These are phyloP conservation scores for Scheffersomyces illinoinensis DNA, from an alignment of 1,139 yeast species.

Conservation along the genomic window DNA sequence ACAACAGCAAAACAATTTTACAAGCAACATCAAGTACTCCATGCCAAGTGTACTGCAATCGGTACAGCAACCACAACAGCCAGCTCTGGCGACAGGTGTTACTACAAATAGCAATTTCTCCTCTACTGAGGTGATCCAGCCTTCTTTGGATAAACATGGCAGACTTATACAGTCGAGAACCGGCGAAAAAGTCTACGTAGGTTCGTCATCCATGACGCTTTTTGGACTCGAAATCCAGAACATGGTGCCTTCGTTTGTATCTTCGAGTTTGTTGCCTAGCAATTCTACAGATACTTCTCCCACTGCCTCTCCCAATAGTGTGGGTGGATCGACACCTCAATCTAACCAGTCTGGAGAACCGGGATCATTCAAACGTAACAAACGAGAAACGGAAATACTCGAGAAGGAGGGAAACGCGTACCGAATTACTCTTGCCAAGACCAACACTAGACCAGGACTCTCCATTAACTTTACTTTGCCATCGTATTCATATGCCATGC, in stretches of 20 bases:
- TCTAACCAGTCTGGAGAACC: slow-evolving; percentile 2
- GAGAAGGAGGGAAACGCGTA: slow-evolving; percentile 79
- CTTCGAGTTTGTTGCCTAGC: slow-evolving; percentile 18
- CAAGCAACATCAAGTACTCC: neutral
- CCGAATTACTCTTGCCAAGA: slow-evolving; percentile 64
- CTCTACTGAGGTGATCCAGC: slow-evolving; percentile 53
- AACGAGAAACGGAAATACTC: slow-evolving; percentile 47
- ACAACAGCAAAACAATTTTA: neutral
- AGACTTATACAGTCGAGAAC: slow-evolving; percentile 70
- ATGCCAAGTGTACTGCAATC: slow-evolving; percentile 1
- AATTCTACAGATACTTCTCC: slow-evolving; percentile 7
- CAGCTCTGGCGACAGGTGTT: slow-evolving; percentile 1
- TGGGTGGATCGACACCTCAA: slow-evolving; percentile 6
- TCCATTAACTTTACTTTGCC: slow-evolving; percentile 73
- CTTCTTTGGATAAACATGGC: slow-evolving; percentile 69
- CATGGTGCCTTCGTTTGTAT: slow-evolving; percentile 41
- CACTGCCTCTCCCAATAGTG: slow-evolving; percentile 9
- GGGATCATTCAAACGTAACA: slow-evolving; percentile 6
- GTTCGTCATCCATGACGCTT: slow-evolving; percentile 79
- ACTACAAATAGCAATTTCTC: neutral
- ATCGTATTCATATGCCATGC: slow-evolving; percentile 73
- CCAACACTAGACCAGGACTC: slow-evolving; percentile 66
- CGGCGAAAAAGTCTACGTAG: slow-evolving; percentile 74
- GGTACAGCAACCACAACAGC: slow-evolving; percentile 3
- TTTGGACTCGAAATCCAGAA: slow-evolving; percentile 77